Percentiles rank a stretch among this genome's conserved stretches.
Conservation (phyloP, 2,329 filamentous ascomycete species). For the Macrophomina phaseolina region DNA sequence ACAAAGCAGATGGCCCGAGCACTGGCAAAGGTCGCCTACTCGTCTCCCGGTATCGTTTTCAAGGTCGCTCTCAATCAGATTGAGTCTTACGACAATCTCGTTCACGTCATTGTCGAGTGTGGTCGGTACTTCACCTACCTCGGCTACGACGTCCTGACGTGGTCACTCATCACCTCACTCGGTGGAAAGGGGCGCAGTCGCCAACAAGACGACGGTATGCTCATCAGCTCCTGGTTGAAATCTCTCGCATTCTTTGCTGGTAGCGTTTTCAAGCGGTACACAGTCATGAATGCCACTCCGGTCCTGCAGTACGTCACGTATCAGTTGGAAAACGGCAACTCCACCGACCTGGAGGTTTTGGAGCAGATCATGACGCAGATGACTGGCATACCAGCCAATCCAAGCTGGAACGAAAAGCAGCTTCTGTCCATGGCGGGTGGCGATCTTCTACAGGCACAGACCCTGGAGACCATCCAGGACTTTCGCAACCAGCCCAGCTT, state of each 20-base stretch:
- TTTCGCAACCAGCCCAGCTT: constrained; percentile 63
- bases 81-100: constrained; percentile 92
- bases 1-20: constrained; percentile 83
- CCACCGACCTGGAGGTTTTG: constrained; percentile 88
- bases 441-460: constrained; percentile 77
- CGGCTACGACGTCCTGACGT: constrained; percentile 91
- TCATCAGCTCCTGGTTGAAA: constrained; percentile 91
- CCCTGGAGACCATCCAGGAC: constrained; percentile 77
- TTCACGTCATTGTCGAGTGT: constrained; percentile 92
- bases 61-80: constrained; percentile 87
- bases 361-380: constrained; percentile 90
- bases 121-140: constrained; percentile 91
- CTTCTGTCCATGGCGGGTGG: constrained; percentile 88
- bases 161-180: constrained; percentile 81
- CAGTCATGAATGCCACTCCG: constrained; percentile 80
- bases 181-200: constrained; percentile 63
- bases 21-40: constrained; percentile 89
- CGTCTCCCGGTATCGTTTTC: constrained; percentile 91
- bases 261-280: constrained; percentile 85
- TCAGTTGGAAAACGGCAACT: constrained; percentile 81
- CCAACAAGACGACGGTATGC: constrained; percentile 68
- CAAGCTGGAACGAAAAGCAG: constrained; percentile 87
- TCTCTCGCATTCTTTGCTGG: constrained; percentile 90
- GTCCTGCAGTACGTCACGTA: constrained; percentile 88
- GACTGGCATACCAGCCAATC: constrained; percentile 88